A percentile compares a stretch with the other conserved stretches of the same genome.
Evolutionary conservation across 768 basidiomycete genomes (phyloP).

Genomic region (Tricholoma saponaceum): DNA sequence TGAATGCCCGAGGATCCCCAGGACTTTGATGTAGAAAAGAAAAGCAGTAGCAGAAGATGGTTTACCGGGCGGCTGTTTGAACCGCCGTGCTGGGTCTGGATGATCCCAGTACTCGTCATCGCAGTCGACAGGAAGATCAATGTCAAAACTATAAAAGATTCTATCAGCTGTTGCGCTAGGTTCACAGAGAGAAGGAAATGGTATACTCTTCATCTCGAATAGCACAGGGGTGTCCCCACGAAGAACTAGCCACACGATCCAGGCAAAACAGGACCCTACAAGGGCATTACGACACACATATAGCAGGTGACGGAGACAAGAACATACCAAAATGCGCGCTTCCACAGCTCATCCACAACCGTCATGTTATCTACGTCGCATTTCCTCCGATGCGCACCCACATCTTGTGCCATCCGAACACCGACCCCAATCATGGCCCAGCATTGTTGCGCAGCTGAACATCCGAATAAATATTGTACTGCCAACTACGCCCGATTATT

Average conservation of each 20-base stretch:
- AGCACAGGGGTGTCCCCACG: slow-evolving; percentile 69
- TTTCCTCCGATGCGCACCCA: slow-evolving; percentile 63
- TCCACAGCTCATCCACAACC: slow-evolving; percentile 71
- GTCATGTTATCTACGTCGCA: slow-evolving; percentile 28
- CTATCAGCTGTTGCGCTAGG: background rate
- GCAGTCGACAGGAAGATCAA: slow-evolving; percentile 62
- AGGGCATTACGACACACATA: background rate
- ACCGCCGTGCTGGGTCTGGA: slow-evolving; percentile 50
- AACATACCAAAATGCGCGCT: slow-evolving; percentile 59
- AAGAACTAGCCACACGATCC: slow-evolving; percentile 47
- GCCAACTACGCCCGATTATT: slow-evolving; percentile 36
- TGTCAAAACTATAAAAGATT: slow-evolving; percentile 52
- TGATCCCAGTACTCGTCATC: slow-evolving; percentile 76
- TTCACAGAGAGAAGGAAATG: slow-evolving; percentile 7
- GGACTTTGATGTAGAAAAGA: slow-evolving; percentile 51
- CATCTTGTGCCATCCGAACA: slow-evolving; percentile 72
- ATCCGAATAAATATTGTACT: slow-evolving; percentile 51
- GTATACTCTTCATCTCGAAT: slow-evolving; percentile 78
- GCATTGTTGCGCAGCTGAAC: slow-evolving; percentile 55
- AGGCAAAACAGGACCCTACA: slow-evolving; percentile 50
- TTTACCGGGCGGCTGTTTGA: slow-evolving; percentile 65
- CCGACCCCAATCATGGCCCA: slow-evolving; percentile 74
- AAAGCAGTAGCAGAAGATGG: slow-evolving; percentile 56
- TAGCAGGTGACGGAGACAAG: background rate
- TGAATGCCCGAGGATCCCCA: slow-evolving; percentile 59